Evolutionary conservation across 495 filamentous ascomycete species (phyloP), one percentile per base, ranked within the genome.

Genomic region (Tuber microsphaerosporum): DNA sequence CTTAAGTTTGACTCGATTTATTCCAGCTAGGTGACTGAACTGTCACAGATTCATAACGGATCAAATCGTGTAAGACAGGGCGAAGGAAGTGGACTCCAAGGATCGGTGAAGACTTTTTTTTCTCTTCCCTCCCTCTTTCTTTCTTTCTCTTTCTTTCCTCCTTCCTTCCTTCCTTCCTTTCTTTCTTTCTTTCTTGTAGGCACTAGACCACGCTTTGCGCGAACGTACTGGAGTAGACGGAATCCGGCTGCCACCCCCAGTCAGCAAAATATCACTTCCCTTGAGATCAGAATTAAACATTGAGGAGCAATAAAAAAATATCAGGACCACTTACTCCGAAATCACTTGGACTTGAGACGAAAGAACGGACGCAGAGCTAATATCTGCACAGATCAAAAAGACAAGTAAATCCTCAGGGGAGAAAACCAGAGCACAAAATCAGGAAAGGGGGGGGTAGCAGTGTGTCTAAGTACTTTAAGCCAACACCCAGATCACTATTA

Each of bases 291-390:
- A 1, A n/a, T n/a, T 65, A 7, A 65, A 34, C 12, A 34, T 65
- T 17, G 3, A 34, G 26, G 14, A 46, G 12, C 45, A 46, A 12
- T 34, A 3, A 31, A 65, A 34, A 34, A 34, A 26, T 31, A 34
- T 65, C 26, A 34, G 56, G 5, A 34, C 6, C 14, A 65, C 56
- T 65, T 19, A 65, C 56, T 17, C 14, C 4, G 56, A 34, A 34
- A 65, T 8, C 56, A 14, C 56, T 65, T 65, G 56, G 56, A 34
- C 26, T 65, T 8, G 26, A 65, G 56, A 45, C 72, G 48, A 78
- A 79, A 73, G 76, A 79, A 79, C 73, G 76, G 73, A 79, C 77
- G 73, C 77, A 79, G 77, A 79, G 73, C 70, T 56, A 46, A 70
- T 65, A 71, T 75, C 77, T 79, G 77, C 68, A 51, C 39, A 70